phyloP scores from a whole-genome alignment of 1,139 yeast species.

The Debaryomyces psychrophilus region DNA sequence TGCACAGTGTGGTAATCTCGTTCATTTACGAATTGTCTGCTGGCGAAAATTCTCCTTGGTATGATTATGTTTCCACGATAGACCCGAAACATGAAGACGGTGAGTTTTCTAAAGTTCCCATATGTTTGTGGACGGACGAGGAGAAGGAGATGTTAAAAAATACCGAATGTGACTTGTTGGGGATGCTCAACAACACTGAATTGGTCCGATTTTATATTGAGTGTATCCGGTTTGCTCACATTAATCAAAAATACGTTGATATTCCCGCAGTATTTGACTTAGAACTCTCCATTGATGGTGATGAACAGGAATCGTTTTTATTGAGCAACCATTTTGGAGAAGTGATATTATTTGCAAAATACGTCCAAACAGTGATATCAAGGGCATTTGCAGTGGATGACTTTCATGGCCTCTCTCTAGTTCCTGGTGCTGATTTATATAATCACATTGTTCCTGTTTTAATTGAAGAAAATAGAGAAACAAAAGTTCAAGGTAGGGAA shows the following conservation, averaged over 20 bases:
- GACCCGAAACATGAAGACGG: slow-evolving; percentile 34
- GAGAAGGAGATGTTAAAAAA: slow-evolving; percentile 55
- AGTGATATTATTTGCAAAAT: slow-evolving; percentile 50
- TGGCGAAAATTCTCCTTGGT: slow-evolving; percentile 75
- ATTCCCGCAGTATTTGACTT: slow-evolving; percentile 44
- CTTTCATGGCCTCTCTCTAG: slow-evolving; percentile 73
- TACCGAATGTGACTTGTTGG: slow-evolving; percentile 69
- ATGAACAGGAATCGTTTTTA: slow-evolving; percentile 9
- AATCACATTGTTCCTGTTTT: slow-evolving; percentile 61
- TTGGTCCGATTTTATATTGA: slow-evolving; percentile 55
- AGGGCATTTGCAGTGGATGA: slow-evolving; percentile 81
- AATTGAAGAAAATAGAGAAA: slow-evolving; percentile 12
- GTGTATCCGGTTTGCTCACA: slow-evolving; percentile 53
- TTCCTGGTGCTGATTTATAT: slow-evolving; percentile 90
- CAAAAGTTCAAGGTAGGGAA: slow-evolving; percentile 40
- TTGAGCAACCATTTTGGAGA: slow-evolving; percentile 21
- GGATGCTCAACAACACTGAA: slow-evolving; percentile 63
- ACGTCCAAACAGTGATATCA: slow-evolving; percentile 64
- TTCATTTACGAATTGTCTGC: slow-evolving; percentile 66
- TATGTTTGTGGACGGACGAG: slow-evolving; percentile 64
- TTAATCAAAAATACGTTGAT: slow-evolving; percentile 27
- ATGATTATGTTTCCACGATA: slow-evolving; percentile 60
- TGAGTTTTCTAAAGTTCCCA: slow-evolving; percentile 45
- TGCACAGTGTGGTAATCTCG: slow-evolving; percentile 67
- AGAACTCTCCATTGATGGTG: slow-evolving; percentile 14